Evolutionary conservation across 495 filamentous ascomycete genomes (phyloP).

Genomic region (Massariosphaeria phaeospora): DNA sequence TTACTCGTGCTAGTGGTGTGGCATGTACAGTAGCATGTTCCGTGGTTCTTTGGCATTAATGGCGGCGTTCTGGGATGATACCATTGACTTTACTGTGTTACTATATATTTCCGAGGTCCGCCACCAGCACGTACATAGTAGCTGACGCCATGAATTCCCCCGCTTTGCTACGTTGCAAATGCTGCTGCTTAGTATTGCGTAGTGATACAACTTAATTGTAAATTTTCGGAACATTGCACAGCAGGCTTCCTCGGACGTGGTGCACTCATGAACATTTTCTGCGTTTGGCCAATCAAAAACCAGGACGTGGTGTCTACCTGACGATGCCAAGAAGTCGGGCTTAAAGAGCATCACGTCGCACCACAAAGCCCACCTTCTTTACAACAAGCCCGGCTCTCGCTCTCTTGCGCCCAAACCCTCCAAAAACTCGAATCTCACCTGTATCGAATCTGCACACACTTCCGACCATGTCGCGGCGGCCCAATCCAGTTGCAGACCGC

Average conservation of each 20-base stretch:
- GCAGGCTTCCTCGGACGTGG: too few relatives aligned
- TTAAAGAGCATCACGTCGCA: not conserved
- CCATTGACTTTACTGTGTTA: not conserved
- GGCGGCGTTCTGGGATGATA: slow-evolving; percentile 7
- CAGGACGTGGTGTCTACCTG: not conserved
- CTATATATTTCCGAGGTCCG: not conserved
- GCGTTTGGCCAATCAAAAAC: slow-evolving; percentile 3
- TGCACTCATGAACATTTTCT: not conserved
- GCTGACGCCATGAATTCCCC: too few relatives aligned
- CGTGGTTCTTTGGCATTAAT: slow-evolving; percentile 3
- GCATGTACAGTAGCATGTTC: not conserved
- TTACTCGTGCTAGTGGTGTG: not conserved
- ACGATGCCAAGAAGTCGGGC: slow-evolving; percentile 11
- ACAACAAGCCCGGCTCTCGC: not conserved
- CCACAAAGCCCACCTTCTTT: not conserved
- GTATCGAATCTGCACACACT: not conserved
- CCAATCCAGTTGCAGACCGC: slow-evolving; percentile 73
- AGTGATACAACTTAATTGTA: too few relatives aligned
- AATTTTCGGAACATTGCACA: too few relatives aligned
- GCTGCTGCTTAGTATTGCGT: too few relatives aligned
- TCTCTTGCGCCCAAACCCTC: not conserved
- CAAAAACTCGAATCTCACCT: not conserved
- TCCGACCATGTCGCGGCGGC: slow-evolving; percentile 76
- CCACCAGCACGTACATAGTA: too few relatives aligned
- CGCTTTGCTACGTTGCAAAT: too few relatives aligned